Percentiles rank a stretch among this genome's conserved stretches.
Evolutionary conservation across 2,329 filamentous ascomycete genomes (phyloP).

Genomic region (Colletotrichum zoysiae): DNA sequence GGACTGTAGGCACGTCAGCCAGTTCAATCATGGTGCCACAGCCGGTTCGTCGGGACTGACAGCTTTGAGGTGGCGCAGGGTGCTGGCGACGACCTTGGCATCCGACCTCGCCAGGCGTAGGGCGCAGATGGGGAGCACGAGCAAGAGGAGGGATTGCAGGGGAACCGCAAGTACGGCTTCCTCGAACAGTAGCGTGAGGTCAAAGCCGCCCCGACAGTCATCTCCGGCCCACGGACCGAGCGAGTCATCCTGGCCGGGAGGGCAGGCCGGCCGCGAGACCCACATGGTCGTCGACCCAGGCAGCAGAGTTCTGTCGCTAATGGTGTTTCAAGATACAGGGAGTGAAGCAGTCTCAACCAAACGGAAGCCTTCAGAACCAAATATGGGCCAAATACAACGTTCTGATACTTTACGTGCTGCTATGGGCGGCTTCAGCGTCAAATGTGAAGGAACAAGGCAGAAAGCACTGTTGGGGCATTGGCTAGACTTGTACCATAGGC

Average conservation of each 20-base stretch:
- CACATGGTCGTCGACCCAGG: conserved; percentile 26
- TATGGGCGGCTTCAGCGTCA: neutral
- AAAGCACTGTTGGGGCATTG: neutral
- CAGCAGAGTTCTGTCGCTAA: conserved; percentile 9
- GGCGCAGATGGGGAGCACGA: conserved; percentile 21
- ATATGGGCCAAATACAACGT: conserved; percentile 21
- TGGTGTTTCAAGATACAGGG: conserved; percentile 29
- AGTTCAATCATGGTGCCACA: neutral
- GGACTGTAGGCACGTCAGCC: conserved; percentile 26
- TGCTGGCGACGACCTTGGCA: conserved; percentile 35
- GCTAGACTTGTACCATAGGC: neutral
- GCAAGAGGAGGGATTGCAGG: conserved; percentile 31
- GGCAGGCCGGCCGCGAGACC: conserved; percentile 30
- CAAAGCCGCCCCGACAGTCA: conserved; percentile 46
- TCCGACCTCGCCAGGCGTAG: conserved; percentile 28
- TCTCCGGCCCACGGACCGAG: conserved; percentile 40
- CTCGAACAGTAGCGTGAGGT: conserved; percentile 49
- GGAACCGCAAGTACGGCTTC: conserved; percentile 45
- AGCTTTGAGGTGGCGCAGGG: conserved; percentile 27
- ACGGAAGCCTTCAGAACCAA: conserved; percentile 32
- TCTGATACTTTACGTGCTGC: conserved; percentile 15
- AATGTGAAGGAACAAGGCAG: neutral
- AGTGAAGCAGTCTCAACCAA: conserved; percentile 12
- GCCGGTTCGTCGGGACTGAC: conserved; percentile 16
- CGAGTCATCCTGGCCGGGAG: conserved; percentile 32